Evolutionary conservation across 768 basidiomycete genomes (phyloP).

Genomic region (Auricularia sp.): DNA sequence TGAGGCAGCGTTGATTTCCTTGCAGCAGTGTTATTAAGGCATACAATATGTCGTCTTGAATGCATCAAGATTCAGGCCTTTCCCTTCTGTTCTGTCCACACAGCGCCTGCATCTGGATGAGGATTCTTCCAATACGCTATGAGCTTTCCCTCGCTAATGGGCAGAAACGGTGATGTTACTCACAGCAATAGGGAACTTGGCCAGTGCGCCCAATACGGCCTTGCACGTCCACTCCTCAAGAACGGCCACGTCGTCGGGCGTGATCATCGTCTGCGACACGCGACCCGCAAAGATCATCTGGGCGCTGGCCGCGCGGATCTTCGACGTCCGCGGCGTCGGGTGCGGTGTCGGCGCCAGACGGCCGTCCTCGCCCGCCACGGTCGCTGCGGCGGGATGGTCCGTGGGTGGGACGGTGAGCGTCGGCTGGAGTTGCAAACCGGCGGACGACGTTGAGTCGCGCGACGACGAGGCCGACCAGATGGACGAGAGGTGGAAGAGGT

Average conservation of each 20-base stretch:
- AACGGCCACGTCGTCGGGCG: slow-evolving; percentile 48
- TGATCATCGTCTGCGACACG: slow-evolving; percentile 62
- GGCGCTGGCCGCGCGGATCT: slow-evolving; percentile 64
- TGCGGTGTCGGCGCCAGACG: not conserved
- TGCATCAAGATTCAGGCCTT: too few species aligned
- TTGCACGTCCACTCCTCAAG: slow-evolving; percentile 46
- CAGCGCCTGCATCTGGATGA: too few species aligned
- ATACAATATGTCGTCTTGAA: too few species aligned
- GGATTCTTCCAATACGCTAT: too few species aligned
- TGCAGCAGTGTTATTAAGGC: too few species aligned
- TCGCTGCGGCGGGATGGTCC: not conserved
- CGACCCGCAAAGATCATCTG: slow-evolving; percentile 81
- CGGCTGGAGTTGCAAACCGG: slow-evolving; percentile 14
- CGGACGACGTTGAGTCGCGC: slow-evolving; percentile 7
- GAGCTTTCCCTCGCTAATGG: too few species aligned
- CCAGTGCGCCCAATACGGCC: slow-evolving; percentile 14
- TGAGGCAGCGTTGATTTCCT: too few species aligned
- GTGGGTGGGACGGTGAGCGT: slow-evolving; percentile 10
- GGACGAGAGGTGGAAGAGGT: slow-evolving; percentile 66
- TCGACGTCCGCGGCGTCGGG: slow-evolving; percentile 4
- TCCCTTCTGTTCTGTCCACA: too few species aligned
- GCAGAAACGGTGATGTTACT: not conserved
- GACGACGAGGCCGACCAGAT: slow-evolving; percentile 38
- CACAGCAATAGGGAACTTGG: slow-evolving; percentile 6
- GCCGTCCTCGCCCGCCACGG: not conserved